Conservation (phyloP, 2,329 filamentous ascomycete species). For the Fusarium aywerte region DNA sequence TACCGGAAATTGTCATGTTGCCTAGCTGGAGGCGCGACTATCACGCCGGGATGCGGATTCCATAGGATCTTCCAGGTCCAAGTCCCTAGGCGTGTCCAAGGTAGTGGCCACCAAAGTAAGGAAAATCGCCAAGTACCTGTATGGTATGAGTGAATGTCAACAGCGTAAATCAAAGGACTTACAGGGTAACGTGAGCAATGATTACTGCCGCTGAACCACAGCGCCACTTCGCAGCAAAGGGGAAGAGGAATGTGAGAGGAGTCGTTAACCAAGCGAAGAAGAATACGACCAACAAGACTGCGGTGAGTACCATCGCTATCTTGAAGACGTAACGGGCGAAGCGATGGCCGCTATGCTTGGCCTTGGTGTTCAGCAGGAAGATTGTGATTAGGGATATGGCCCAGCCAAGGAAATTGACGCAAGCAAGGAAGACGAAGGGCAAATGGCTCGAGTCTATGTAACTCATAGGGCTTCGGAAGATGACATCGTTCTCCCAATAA, state of each 20-base stretch:
- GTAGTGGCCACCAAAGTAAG: conserved; percentile 34
- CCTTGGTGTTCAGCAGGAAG: conserved; percentile 14
- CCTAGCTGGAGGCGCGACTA: no score
- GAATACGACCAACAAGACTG: conserved; percentile 26
- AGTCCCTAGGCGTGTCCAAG: conserved; percentile 25
- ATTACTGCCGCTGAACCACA: conserved; percentile 15
- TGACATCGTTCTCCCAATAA: not conserved
- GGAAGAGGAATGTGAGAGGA: not conserved
- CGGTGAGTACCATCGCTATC: conserved; percentile 36
- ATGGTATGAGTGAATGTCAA: conserved; percentile 17
- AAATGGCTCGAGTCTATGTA: not conserved
- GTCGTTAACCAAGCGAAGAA: conserved; percentile 5
- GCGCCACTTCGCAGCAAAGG: not conserved
- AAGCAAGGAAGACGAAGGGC: conserved; percentile 37
- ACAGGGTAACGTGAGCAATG: conserved; percentile 43
- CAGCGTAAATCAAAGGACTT: conserved; percentile 7
- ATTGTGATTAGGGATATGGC: conserved; percentile 28
- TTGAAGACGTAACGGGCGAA: conserved; percentile 42
- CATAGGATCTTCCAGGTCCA: not conserved
- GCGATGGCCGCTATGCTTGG: conserved; percentile 6
- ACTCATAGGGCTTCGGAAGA: not conserved
- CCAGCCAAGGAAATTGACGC: conserved; percentile 27
- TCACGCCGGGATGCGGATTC: no score
- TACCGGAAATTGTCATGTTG: no score
- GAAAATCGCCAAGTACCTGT: conserved; percentile 37